Evolutionary conservation across 352 stramenopile species (phyloP).

Genomic region (Globisporangium acanthophoron): DNA sequence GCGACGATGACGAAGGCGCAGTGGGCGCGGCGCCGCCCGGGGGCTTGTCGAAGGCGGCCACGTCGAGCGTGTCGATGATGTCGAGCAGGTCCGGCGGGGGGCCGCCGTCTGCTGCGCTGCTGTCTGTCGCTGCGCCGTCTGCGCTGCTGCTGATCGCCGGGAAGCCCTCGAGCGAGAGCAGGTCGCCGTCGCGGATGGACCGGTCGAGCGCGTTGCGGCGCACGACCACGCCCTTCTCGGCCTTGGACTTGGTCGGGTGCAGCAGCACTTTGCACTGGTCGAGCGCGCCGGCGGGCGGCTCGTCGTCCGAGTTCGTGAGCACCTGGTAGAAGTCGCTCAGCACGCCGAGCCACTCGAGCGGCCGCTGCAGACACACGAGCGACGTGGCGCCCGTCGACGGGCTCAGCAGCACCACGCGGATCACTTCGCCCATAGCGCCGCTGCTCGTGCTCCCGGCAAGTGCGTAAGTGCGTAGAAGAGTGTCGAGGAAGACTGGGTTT

Average conservation of each 20-base stretch:
- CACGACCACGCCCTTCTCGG: slow-evolving; percentile 72
- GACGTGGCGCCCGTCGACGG: slow-evolving; percentile 57
- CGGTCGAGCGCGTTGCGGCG: slow-evolving; percentile 61
- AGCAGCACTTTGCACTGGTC: slow-evolving; percentile 71
- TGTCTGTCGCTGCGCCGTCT: slow-evolving; percentile 5
- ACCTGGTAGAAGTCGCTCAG: slow-evolving; percentile 80
- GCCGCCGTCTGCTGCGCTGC: neutral
- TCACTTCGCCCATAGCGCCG: slow-evolving; percentile 56
- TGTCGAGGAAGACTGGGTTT: too few species aligned
- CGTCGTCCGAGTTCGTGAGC: slow-evolving; percentile 78
- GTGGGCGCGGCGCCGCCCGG: too few species aligned
- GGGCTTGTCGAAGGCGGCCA: slow-evolving; percentile 8
- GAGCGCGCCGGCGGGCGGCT: slow-evolving; percentile 44
- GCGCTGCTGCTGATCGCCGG: slow-evolving; percentile 6
- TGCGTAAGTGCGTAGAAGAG: too few species aligned
- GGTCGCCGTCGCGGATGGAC: slow-evolving; percentile 77
- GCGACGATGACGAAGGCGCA: slow-evolving; percentile 12
- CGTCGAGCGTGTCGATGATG: slow-evolving; percentile 64
- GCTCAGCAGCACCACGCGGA: slow-evolving; percentile 78
- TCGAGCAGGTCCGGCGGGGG: slow-evolving; percentile 59
- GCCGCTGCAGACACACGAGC: slow-evolving; percentile 76
- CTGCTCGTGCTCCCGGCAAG: too few species aligned
- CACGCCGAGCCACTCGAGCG: slow-evolving; percentile 70
- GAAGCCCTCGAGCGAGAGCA: slow-evolving; percentile 70
- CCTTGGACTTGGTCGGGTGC: slow-evolving; percentile 79